Evolutionary conservation across 495 filamentous ascomycete species (phyloP).

Genomic region (Lasiosphaeria miniovina): DNA sequence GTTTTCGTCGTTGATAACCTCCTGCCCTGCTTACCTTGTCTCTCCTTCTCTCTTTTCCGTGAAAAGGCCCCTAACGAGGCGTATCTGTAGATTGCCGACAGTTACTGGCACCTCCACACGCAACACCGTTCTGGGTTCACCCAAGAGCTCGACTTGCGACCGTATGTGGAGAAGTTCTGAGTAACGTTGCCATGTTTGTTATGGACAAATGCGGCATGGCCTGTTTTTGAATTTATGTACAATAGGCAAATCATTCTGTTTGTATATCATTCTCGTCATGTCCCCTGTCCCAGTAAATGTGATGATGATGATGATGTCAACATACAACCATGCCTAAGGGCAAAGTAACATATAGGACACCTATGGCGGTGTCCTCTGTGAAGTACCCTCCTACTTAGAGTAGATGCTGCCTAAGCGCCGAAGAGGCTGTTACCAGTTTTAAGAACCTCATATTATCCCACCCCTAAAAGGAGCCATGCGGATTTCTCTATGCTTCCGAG

Average conservation of each 20-base stretch:
- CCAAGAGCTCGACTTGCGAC: slow-evolving; percentile 79
- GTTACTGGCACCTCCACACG: slow-evolving; percentile 84
- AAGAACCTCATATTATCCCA: background rate
- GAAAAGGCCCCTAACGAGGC: background rate
- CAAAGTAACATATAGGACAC: background rate
- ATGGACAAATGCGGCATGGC: background rate
- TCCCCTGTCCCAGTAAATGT: background rate
- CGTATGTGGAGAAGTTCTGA: slow-evolving; percentile 72
- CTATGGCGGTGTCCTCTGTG: background rate
- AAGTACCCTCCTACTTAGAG: background rate
- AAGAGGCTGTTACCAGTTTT: background rate
- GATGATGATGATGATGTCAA: background rate
- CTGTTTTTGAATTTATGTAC: background rate
- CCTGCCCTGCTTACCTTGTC: background rate
- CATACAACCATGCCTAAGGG: background rate
- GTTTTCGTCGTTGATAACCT: slow-evolving; percentile 29
- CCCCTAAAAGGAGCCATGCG: background rate
- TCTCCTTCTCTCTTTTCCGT: background rate
- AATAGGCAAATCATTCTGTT: background rate
- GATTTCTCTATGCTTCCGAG: background rate
- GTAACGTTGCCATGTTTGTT: background rate
- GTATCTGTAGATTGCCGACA: slow-evolving; percentile 71
- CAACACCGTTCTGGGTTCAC: slow-evolving; percentile 80
- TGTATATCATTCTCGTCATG: background rate
- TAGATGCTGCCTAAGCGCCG: background rate